Evolutionary conservation across 805 yeast species (phyloP), one percentile per base, ranked within the genome.

Genomic region (Tetrapisispora taiwanensis): DNA sequence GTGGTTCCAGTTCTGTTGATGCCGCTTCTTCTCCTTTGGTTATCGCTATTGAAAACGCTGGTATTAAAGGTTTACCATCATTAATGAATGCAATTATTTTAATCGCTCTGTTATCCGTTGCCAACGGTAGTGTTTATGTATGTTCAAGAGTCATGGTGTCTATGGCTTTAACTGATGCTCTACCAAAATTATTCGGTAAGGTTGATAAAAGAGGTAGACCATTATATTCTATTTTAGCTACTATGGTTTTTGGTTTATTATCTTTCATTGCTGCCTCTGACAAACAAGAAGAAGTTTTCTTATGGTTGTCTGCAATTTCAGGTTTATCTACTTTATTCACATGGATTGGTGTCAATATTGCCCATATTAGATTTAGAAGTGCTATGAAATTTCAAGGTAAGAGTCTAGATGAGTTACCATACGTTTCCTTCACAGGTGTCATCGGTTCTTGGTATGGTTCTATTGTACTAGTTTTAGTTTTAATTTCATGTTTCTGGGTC

Each of bases 191-290:
- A 27, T 72, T 81, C 44, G 78, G 79, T 30, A 81, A 81, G 65
- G 76, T 85, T 48, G 95, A 86, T 61, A 73, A 82, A 51, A 69
- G 67, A 43, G 95, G 95, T 46, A 74, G 95, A 56, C 95, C 95
- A 15, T 60, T 83, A 43, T 76, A 74, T 42, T 90, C 87, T 17
- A 76, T 84, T 54, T 49, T 63, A 6, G 67, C 72, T 30, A 70
- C 81, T n/a, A 63, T 77, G 42, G 46, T 66, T 13, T 66, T 79
- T 58, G 85, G 83, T 32, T 63, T 79, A 48, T 56, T 79, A 18
- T 75, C 82, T 47, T 79, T 76, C 63, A 66, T 72, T 41, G 80
- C 78, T 6, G 70, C 76, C 19, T 59, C 63, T 35, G 63, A 70
- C 35, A 68, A 72, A 46, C 70, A 71, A 53, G 69, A 54, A 32